Evolutionary conservation across 495 filamentous ascomycete genomes (phyloP).

Genomic region (Xylaria sp.): DNA sequence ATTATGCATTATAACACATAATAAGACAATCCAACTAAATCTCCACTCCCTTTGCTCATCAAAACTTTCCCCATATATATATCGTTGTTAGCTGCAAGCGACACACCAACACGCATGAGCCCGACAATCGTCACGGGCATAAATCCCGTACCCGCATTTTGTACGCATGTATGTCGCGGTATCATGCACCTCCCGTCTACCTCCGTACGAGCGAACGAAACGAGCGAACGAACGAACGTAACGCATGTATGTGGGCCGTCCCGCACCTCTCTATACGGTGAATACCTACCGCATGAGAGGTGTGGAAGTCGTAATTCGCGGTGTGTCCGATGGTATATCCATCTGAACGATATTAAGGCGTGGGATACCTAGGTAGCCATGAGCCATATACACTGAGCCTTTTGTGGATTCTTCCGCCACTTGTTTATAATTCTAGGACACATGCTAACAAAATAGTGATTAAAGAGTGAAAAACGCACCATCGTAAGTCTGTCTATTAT

Average conservation of each 20-base stretch:
- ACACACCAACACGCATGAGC: slow-evolving; percentile 16
- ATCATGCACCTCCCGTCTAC: neutral
- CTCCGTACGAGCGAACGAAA: neutral
- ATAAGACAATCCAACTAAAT: neutral
- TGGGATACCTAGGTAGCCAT: no score
- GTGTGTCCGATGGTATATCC: no score
- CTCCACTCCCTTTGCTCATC: neutral
- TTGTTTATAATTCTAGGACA: no score
- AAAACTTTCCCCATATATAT: neutral
- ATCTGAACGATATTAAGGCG: no score
- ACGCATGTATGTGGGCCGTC: neutral
- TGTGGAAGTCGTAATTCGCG: neutral
- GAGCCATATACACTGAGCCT: no score
- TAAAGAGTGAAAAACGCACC: neutral
- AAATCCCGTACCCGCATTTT: neutral
- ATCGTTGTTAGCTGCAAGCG: slow-evolving; percentile 16
- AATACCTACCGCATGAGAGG: neutral
- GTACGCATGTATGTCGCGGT: no score
- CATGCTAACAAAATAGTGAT: neutral
- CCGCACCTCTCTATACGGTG: neutral
- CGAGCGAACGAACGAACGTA: no score
- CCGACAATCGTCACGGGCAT: neutral
- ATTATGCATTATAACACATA: neutral
- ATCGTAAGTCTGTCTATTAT: neutral
- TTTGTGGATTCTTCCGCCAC: no score